phyloP scores from a whole-genome alignment of 1,139 yeast species.

The Hyphopichia buzzinii region DNA sequence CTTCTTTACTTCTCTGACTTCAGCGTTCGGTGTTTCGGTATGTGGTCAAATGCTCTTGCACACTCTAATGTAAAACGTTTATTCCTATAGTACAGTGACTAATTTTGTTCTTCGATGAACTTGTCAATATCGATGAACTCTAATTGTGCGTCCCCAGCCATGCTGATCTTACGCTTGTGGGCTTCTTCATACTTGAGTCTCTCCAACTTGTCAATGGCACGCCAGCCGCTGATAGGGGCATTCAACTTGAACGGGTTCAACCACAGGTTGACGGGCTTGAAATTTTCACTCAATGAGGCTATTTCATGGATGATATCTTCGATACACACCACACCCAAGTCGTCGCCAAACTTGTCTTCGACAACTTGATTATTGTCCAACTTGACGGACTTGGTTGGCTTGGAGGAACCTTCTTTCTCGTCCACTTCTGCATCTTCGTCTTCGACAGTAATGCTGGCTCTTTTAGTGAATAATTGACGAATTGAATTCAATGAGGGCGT shows the following conservation, averaged over 20 bases:
- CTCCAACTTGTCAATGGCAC: conserved; percentile 56
- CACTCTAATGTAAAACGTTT: too few relatives aligned
- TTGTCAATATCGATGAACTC: conserved; percentile 69
- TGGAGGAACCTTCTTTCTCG: conserved; percentile 16
- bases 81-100: conserved; percentile 7
- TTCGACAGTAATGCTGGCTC: conserved; percentile 55
- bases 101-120: conserved; percentile 62
- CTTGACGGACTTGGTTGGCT: conserved; percentile 27
- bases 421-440: conserved; percentile 33
- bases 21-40: too few relatives aligned
- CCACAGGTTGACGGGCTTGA: conserved; percentile 59
- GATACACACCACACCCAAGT: conserved; percentile 68
- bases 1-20: too few relatives aligned
- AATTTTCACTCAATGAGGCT: conserved; percentile 57
- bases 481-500: conserved; percentile 68
- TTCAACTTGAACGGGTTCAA: conserved; percentile 67
- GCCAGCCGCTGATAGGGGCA: conserved; percentile 73
- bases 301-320: conserved; percentile 78
- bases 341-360: conserved; percentile 67
- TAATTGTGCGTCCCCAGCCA: conserved; percentile 63
- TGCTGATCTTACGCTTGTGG: conserved; percentile 48
- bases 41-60: too few relatives aligned
- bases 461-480: conserved; percentile 70
- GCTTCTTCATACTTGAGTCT: conserved; percentile 45
- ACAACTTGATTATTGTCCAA: conserved; percentile 72